Evolutionary conservation across 352 stramenopile species (phyloP).

Genomic region (Globisporangium radiosum): DNA sequence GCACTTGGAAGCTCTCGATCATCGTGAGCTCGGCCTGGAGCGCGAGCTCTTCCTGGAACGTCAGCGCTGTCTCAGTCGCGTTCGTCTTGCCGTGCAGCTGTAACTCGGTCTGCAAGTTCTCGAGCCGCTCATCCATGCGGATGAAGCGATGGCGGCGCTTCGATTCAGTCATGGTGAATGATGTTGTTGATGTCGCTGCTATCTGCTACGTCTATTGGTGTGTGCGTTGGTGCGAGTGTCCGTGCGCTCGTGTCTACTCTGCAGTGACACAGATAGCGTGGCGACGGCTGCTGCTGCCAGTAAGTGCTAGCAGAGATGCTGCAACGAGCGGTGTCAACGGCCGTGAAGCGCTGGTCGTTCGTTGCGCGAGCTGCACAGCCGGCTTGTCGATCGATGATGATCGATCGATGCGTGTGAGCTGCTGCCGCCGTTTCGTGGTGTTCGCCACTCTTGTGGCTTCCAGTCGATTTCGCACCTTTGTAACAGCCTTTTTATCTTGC

Average conservation of each 20-base stretch:
- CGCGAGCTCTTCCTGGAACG: conserved; percentile 75
- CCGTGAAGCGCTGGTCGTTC: too few species aligned
- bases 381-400: not conserved
- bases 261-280: not conserved
- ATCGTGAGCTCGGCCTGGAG: conserved; percentile 81
- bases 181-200: not conserved
- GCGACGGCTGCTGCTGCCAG: not conserved
- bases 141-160: conserved; percentile 84
- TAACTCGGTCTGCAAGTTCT: conserved; percentile 70
- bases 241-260: not conserved
- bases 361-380: not conserved
- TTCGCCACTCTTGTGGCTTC: conserved; percentile 1
- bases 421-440: not conserved
- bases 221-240: not conserved
- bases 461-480: conserved; percentile 1
- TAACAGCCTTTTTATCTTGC: not conserved
- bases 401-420: not conserved
- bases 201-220: too few species aligned
- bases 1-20: conserved; percentile 71
- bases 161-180: conserved; percentile 14
- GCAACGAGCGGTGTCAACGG: not conserved
- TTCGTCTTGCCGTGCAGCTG: conserved; percentile 80
- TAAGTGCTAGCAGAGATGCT: not conserved
- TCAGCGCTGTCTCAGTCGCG: conserved; percentile 49
- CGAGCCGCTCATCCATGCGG: conserved; percentile 74